Base-by-base conservation (phyloP, 768 basidiomycete genomes). In the Gloeostereum incarnatum region DNA sequence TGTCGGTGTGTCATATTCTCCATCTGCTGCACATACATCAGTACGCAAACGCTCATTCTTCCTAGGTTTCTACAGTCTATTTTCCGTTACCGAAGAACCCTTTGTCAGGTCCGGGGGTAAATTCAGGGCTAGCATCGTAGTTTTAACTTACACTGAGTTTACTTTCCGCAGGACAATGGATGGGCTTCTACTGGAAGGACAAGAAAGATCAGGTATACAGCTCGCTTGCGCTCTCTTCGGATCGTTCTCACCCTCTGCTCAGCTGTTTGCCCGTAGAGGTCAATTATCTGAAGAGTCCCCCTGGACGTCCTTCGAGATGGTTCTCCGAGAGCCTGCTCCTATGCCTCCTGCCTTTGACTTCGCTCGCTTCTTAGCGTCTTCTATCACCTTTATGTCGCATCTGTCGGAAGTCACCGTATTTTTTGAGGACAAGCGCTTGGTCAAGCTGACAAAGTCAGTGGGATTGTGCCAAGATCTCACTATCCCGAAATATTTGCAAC, bases 131-230 rank as follows among this genome's bases (percentile, higher is more conserved):
- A 38, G 24, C 6, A 13, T 25, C 1, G 41, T 61, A 19, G 24
- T 14, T 10, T 23, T 16, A 40, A 19, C 57, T 60, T 41, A 55
- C 38, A 8, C 21, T 43, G 27, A 18, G 46, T 57, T 35, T 44
- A 31, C 13, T 40, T n/a, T 30, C 11, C 23, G 10, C 53, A 73
- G 90, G 78, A 22, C 75, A 85, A 52, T 91, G 89, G 78, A 94
- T 94, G 91, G 83, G 80, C 0, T 97, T 96, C 55, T 87, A 93
- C 55, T 97, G 90, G 90, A 92, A 90, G 54, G 87, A 86, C 50
- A 84, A 83, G 49, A 88, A 85, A 50, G 89, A 92, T 51, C 89
- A 92, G 65, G 81, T 81, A 45, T 24, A 19, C 20, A 5, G n/a
- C 35, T n/a, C n/a, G n/a, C n/a, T n/a, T 36, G 4, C 9, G 27